Evolutionary conservation across 2,329 filamentous ascomycete species (phyloP).

Genomic region (Ciborinia camelliae): DNA sequence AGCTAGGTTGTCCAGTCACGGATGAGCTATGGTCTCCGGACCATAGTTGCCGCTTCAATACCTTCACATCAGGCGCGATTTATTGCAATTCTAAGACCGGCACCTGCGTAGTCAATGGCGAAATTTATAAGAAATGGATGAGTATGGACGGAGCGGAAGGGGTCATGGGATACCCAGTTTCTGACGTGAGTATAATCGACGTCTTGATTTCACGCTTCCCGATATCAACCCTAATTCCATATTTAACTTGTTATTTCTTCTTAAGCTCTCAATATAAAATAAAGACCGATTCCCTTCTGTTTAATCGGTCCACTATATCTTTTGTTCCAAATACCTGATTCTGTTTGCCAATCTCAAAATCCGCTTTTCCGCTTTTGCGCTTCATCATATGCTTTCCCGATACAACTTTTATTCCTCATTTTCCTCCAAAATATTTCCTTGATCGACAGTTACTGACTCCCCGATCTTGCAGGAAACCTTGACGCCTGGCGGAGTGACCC

Average conservation of each 20-base stretch:
- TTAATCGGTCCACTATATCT: no score
- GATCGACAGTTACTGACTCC: no score
- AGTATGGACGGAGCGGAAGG: neutral
- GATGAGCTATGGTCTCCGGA: constrained; percentile 1
- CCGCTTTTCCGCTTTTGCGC: no score
- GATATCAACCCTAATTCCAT: neutral
- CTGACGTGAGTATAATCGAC: neutral
- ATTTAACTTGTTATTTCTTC: neutral
- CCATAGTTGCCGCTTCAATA: constrained; percentile 3
- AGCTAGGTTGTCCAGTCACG: constrained; percentile 6
- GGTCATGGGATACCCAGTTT: constrained; percentile 6
- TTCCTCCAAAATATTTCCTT: no score
- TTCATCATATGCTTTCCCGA: no score
- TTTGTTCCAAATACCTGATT: no score
- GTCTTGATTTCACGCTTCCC: no score
- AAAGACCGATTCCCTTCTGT: neutral
- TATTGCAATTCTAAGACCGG: constrained; percentile 12
- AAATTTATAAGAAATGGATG: constrained; percentile 11
- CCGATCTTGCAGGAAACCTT: constrained; percentile 6
- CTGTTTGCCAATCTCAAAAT: no score
- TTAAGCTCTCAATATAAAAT: neutral
- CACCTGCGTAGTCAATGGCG: neutral
- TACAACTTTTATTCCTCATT: no score
- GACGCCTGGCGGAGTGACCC: constrained; percentile 7
- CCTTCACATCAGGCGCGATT: constrained; percentile 2